phyloP scores from a whole-genome alignment of 441 rosid genomes.

The Bocquillonia castaneifolia region DNA sequence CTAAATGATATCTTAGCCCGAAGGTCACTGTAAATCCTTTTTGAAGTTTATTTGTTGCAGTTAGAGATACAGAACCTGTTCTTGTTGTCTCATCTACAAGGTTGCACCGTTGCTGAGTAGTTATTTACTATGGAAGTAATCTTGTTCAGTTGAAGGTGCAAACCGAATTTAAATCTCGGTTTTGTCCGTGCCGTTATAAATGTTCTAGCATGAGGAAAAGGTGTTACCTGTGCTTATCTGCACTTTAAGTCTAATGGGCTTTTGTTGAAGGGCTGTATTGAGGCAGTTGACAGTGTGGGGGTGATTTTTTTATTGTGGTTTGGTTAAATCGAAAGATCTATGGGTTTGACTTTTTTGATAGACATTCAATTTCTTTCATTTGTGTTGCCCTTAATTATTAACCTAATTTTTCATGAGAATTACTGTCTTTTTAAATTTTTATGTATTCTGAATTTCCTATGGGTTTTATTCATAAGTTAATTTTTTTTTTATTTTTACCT shows the following conservation, averaged over 20 bases:
- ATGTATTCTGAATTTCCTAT: neutral
- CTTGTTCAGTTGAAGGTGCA: neutral
- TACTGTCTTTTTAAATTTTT: neutral
- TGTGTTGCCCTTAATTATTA: neutral
- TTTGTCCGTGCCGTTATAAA: neutral
- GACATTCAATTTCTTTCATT: neutral
- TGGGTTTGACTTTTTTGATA: too few relatives aligned
- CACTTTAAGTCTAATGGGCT: neutral
- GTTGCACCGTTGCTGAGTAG: neutral
- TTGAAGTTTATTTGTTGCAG: conserved; percentile 5
- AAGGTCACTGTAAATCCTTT: conserved; percentile 47
- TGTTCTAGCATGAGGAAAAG: neutral
- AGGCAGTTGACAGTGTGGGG: too few relatives aligned
- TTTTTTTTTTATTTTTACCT: conserved; percentile 13
- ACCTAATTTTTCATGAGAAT: neutral
- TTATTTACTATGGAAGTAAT: neutral
- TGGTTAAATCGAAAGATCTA: too few relatives aligned
- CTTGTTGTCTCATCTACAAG: neutral
- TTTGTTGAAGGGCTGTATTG: neutral
- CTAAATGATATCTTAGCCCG: conserved; percentile 83
- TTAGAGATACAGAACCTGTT: neutral
- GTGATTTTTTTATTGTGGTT: too few relatives aligned
- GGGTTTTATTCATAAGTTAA: conserved; percentile 3
- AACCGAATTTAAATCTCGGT: neutral
- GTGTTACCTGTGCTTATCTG: neutral